Conservation (phyloP, 2,329 filamentous ascomycete species). For the Albophoma yamanashiensis region DNA sequence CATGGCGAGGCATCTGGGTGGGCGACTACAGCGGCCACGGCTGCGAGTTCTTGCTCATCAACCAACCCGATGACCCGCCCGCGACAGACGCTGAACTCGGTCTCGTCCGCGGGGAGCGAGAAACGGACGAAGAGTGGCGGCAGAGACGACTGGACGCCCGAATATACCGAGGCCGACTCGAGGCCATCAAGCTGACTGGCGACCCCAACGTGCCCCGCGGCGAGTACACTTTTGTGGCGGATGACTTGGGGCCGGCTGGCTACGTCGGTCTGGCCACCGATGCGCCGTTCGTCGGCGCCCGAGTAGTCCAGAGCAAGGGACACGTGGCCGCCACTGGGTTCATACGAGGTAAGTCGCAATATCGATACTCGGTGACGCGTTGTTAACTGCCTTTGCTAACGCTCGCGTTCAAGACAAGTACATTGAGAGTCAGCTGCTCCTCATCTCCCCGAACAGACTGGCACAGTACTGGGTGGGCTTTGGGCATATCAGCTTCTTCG, state of each 20-base stretch:
- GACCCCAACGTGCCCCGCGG: constrained; percentile 85
- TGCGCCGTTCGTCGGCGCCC: constrained; percentile 58
- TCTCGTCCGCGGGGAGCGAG: constrained; percentile 25
- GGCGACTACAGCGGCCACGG: constrained; percentile 85
- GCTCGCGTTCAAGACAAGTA: constrained; percentile 48
- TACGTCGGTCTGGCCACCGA: constrained; percentile 55
- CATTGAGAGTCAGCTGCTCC: constrained; percentile 64
- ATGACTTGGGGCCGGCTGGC: constrained; percentile 62
- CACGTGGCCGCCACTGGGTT: constrained; percentile 72
- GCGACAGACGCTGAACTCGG: constrained; percentile 27
- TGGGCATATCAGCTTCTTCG: constrained; percentile 49
- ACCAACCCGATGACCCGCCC: constrained; percentile 52
- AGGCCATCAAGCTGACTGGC: constrained; percentile 85
- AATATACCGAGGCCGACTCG: constrained; percentile 56
- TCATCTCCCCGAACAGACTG: constrained; percentile 65
- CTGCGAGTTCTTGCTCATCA: constrained; percentile 75
- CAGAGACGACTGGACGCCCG: constrained; percentile 32
- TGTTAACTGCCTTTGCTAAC: background rate
- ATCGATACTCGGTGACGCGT: background rate
- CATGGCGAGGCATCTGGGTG: constrained; percentile 85
- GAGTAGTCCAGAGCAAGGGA: constrained; percentile 62
- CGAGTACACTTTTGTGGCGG: constrained; percentile 69
- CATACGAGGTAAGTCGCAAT: constrained; percentile 46
- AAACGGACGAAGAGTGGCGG: constrained; percentile 36
- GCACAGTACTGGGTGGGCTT: constrained; percentile 72